Base-by-base conservation (phyloP, 495 filamentous ascomycete genomes). In the Penicillium lividum region DNA sequence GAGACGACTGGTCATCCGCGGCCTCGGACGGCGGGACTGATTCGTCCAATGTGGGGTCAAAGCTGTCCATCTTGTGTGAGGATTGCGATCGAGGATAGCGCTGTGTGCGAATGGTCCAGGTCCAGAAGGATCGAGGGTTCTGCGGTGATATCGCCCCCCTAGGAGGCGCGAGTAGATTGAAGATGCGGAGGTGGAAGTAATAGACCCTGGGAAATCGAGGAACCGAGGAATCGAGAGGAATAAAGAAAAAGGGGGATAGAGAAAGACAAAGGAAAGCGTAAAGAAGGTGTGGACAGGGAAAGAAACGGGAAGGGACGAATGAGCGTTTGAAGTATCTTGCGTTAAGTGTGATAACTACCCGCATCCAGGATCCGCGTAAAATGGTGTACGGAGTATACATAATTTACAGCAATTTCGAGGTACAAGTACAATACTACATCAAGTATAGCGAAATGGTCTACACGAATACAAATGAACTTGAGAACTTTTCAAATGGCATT, bases 41-140 rank as follows among this genome's bases (percentile, higher is more conserved):
- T 40, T 79, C 78, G 60, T 80, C 80, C 58, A 74, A 72, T 54
- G 73, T 66, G 55, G 64, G 62, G 49, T 80, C 78, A 61, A 72
- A 67, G 11, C 79, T 77, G 27, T 75, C 67, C 74, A 77, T 78
- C 10, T 58, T 67, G 64, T 40, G 53, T 27, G 44, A 52, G 44
- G 33, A 31, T 34, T 47, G 48, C 49, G 48, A 60, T 49, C 38
- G 54, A 29, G 51, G 46, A 29, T 34, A 30, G 48, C 55, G 36
- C 31, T 9, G 45, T 49, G 59, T 30, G 15, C 15, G 3, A 30
- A 49, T 6, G 3, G 25, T 30, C 46, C 46, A 31, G 31, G 58
- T n/a, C 42, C 51, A 7, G 45, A 47, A 51, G 40, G 53, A 63
- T 58, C 34, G 60, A 53, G 48, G 44, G 50, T 42, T 36, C 53